These are phyloP conservation scores for Chytriomyces hyalinus DNA, from an alignment of 192 early-diverging fungal genomes.

Conservation along the genomic window DNA sequence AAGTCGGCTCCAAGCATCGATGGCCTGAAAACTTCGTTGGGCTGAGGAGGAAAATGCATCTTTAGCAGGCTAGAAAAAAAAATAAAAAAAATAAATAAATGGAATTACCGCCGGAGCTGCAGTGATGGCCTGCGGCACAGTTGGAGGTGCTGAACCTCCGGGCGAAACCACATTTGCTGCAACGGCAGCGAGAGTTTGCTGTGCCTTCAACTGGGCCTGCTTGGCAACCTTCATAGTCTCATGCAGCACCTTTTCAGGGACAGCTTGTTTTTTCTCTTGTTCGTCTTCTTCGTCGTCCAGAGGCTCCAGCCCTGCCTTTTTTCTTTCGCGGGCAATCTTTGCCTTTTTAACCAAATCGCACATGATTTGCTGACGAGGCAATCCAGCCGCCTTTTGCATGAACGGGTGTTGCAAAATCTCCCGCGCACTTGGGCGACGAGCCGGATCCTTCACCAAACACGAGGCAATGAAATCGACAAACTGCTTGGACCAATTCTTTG, in stretches of 20 bases:
- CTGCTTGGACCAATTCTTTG: slow-evolving; percentile 63
- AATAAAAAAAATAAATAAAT: background rate
- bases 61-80: slow-evolving; percentile 4
- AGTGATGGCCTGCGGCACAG: background rate
- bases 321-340: slow-evolving; percentile 50
- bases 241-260: slow-evolving; percentile 49
- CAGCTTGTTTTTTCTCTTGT: slow-evolving; percentile 48
- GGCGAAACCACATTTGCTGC: slow-evolving; percentile 9
- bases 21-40: slow-evolving; percentile 33
- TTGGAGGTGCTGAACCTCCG: background rate
- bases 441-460: slow-evolving; percentile 63
- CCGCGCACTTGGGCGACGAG: slow-evolving; percentile 53
- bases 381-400: slow-evolving; percentile 47
- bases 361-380: slow-evolving; percentile 54
- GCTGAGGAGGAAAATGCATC: slow-evolving; percentile 12
- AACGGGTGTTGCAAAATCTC: slow-evolving; percentile 67
- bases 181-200: slow-evolving; percentile 17
- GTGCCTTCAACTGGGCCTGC: slow-evolving; percentile 36
- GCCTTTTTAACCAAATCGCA: slow-evolving; percentile 56
- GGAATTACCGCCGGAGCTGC: slow-evolving; percentile 30
- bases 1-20: slow-evolving; percentile 30
- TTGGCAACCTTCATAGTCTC: slow-evolving; percentile 55
- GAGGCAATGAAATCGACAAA: slow-evolving; percentile 63
- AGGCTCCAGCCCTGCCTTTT: slow-evolving; percentile 57
- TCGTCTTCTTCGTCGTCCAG: slow-evolving; percentile 63